These are phyloP conservation scores for Rostrohypoxylon terebratum DNA, from an alignment of 495 filamentous ascomycete species.

Conservation along the genomic window DNA sequence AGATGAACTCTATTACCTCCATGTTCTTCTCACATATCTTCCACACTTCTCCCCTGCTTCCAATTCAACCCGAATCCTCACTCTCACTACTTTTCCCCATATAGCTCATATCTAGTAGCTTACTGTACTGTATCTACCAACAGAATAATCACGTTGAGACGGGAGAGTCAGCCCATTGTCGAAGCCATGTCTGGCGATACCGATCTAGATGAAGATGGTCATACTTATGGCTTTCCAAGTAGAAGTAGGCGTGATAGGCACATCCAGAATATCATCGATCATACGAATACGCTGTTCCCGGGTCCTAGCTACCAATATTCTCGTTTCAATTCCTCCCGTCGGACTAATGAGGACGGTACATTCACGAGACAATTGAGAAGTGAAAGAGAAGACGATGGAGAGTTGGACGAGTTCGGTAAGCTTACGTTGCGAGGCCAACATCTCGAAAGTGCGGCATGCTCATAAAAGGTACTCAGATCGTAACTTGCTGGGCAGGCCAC, in stretches of 20 bases:
- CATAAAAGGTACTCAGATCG: conserved; percentile 23
- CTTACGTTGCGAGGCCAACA: not conserved
- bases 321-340: not conserved
- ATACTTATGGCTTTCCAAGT: conserved; percentile 30
- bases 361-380: not conserved
- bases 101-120: not conserved
- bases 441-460: not conserved
- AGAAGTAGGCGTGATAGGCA: conserved; percentile 35
- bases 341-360: not conserved
- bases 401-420: conserved; percentile 54
- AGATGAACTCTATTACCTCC: not conserved
- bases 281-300: conserved; percentile 43
- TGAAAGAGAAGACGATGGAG: conserved; percentile 16
- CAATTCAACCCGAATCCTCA: not conserved
- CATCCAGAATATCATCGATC: conserved; percentile 47
- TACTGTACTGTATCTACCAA: not conserved
- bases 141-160: not conserved
- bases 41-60: not conserved
- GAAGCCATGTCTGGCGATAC: conserved; percentile 26
- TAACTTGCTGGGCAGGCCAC: conserved; percentile 26
- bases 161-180: not conserved
- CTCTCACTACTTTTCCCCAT: no score
- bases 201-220: conserved; percentile 17
- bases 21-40: conserved; percentile 5
- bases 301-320: conserved; percentile 24